These are phyloP conservation scores for Ogataea nonfermentans DNA, from an alignment of 805 yeast genomes.

Conservation along the genomic window DNA sequence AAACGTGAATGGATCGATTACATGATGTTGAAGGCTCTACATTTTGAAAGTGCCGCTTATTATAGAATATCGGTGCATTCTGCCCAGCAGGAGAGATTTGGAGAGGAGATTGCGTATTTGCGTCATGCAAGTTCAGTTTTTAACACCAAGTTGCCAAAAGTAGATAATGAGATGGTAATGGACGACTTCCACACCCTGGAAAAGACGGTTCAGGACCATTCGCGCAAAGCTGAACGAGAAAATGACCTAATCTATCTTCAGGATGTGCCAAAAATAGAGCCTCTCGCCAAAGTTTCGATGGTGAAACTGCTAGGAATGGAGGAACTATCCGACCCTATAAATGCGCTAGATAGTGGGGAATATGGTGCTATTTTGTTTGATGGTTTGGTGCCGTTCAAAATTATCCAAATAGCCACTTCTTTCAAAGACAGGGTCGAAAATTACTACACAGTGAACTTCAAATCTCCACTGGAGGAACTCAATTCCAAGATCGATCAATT, in stretches of 20 bases:
- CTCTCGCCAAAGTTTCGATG: conserved; percentile 50
- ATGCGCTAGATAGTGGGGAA: conserved; percentile 25
- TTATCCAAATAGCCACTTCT: conserved; percentile 65
- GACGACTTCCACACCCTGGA: conserved; percentile 54
- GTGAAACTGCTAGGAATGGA: conserved; percentile 43
- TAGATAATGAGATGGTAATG: conserved; percentile 42
- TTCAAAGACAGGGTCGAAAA: conserved; percentile 62
- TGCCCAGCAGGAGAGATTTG: conserved; percentile 54
- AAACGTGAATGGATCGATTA: conserved; percentile 62
- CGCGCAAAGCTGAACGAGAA: conserved; percentile 65
- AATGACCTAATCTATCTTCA: conserved; percentile 78
- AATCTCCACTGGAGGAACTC: conserved; percentile 47
- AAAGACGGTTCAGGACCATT: conserved; percentile 41
- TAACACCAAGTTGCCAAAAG: conserved; percentile 40
- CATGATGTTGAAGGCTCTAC: conserved; percentile 54
- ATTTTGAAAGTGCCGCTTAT: conserved; percentile 70
- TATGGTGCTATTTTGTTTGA: conserved; percentile 44
- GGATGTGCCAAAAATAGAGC: conserved; percentile 47
- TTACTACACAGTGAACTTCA: conserved; percentile 45
- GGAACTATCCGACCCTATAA: conserved; percentile 37
- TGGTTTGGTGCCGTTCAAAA: conserved; percentile 63
- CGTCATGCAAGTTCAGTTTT: conserved; percentile 41
- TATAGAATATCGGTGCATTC: conserved; percentile 56
- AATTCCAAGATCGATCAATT: conserved; percentile 43
- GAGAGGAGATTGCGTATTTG: conserved; percentile 67